Conservation (phyloP, 345 rosid species). For the Balakata baccata region DNA sequence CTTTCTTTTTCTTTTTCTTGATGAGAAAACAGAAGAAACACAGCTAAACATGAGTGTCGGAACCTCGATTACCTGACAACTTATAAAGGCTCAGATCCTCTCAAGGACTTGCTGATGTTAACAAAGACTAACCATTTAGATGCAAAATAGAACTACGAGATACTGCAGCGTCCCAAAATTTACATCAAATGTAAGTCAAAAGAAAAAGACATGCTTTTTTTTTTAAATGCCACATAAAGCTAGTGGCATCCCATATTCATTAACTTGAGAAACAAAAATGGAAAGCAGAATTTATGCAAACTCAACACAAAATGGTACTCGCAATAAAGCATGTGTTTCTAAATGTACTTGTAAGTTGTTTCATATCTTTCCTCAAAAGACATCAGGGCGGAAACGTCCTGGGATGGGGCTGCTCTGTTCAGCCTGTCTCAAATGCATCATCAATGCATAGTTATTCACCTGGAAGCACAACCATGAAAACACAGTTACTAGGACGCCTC, state of each 20-base stretch:
- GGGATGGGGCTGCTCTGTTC: slow-evolving; percentile 63
- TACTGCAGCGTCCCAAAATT: not conserved
- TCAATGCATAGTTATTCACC: slow-evolving; percentile 78
- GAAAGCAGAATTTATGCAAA: not conserved
- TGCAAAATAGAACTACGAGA: not conserved
- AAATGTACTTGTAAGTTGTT: not conserved
- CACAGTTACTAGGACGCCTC: not conserved
- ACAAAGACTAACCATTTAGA: not conserved
- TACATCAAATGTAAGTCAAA: not conserved
- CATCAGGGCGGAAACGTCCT: slow-evolving; percentile 67
- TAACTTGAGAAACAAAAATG: not conserved
- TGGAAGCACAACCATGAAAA: slow-evolving; percentile 24
- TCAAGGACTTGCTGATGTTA: not conserved
- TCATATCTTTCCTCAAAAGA: slow-evolving; percentile 45
- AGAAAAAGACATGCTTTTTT: not conserved
- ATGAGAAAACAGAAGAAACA: no score
- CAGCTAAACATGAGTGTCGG: no score
- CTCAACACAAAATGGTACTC: not conserved
- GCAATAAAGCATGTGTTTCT: not conserved
- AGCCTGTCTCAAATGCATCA: slow-evolving; percentile 69
- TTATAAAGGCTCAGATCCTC: not conserved
- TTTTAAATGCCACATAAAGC: not conserved
- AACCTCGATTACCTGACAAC: no score
- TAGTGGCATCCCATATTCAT: not conserved
- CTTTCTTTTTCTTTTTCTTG: no score